A percentile compares a stretch with the other conserved stretches of the same genome.
phyloP scores from a whole-genome alignment of 441 rosid species.

The Pelargonium cotyledonis region DNA sequence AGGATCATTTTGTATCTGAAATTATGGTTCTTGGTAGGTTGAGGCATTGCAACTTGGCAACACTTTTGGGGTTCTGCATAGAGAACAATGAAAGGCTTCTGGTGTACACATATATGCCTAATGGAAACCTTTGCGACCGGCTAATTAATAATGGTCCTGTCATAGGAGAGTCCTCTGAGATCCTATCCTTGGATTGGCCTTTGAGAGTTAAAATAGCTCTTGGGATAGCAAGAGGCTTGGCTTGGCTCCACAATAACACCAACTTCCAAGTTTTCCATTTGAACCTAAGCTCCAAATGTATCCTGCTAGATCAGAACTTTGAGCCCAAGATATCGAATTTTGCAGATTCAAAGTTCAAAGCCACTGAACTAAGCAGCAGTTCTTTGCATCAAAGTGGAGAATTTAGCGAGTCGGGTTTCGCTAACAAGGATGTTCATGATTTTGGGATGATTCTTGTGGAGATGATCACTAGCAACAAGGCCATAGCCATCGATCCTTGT shows the following conservation, averaged over 20 bases:
- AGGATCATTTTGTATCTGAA: constrained; percentile 18
- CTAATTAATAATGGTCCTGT: constrained; percentile 3
- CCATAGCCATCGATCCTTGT: background rate
- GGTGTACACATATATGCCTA: constrained; percentile 23
- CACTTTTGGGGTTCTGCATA: constrained; percentile 23
- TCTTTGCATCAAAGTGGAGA: background rate
- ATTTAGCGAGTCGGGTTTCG: background rate
- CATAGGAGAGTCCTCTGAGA: background rate
- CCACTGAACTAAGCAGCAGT: too few species aligned
- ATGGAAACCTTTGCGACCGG: constrained; percentile 18
- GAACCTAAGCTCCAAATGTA: constrained; percentile 18
- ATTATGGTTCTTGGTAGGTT: constrained; percentile 10
- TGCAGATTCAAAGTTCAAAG: background rate
- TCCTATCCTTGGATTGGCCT: constrained; percentile 15
- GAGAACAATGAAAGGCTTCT: constrained; percentile 16
- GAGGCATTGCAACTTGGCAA: constrained; percentile 21
- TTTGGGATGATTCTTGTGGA: constrained; percentile 1
- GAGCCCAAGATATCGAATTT: constrained; percentile 32
- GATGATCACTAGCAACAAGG: background rate
- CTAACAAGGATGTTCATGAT: background rate
- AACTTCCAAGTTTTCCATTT: constrained; percentile 15
- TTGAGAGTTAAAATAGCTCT: constrained; percentile 17
- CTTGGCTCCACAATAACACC: constrained; percentile 23
- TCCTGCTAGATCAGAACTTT: constrained; percentile 25
- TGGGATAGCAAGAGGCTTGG: constrained; percentile 22